Base-by-base conservation (phyloP, 768 basidiomycete species). In the Kondoa subrosea region DNA sequence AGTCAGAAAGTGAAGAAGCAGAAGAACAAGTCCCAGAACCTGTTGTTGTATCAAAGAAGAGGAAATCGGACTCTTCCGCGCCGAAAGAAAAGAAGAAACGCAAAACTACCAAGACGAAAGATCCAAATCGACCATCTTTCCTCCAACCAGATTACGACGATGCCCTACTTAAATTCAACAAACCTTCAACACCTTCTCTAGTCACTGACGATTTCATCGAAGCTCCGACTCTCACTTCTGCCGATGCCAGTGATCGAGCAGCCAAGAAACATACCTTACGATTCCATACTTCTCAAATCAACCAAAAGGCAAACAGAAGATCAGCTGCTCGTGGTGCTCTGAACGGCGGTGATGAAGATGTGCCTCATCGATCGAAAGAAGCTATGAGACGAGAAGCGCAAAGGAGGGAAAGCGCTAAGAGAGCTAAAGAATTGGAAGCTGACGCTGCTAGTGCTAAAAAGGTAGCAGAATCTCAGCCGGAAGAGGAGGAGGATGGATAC, bases 201-300 rank as follows among this genome's bases (percentile, higher is more conserved):
- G 56, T 56, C 12, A 56, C 66, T 2, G 30, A 74, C 63, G 77
- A 78, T 40, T 89, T 83, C 71, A 89, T 91, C 65, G 95, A 97
- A 74, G 80, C 84, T 2, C 83, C 82, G 0, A 76, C 82, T 17
- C 81, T 97, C 21, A 81, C 83, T 67, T 78, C 82, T 34, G 83
- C 83, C 12, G 93, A 96, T 72, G 82, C 85, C 26, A 82, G 81
- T 3, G 93, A 96, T 79, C 95, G 95, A 76, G 82, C 80, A 25
- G 85, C 87, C 2, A 84, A 87, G 67, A 86, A 84, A 72, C 87
- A 87, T 71, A 83, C 88, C 4, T 82, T 97, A 33, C 85, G 87
- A 34, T 99, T 97, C 84, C 89, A 97, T 77, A 91, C 90, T 2
- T 83, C 88, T 66, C 88, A 87, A 75, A 92, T 99, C 73, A 89